phyloP scores from a whole-genome alignment of 2,329 filamentous ascomycete genomes.

The Aspergillus awamori region DNA sequence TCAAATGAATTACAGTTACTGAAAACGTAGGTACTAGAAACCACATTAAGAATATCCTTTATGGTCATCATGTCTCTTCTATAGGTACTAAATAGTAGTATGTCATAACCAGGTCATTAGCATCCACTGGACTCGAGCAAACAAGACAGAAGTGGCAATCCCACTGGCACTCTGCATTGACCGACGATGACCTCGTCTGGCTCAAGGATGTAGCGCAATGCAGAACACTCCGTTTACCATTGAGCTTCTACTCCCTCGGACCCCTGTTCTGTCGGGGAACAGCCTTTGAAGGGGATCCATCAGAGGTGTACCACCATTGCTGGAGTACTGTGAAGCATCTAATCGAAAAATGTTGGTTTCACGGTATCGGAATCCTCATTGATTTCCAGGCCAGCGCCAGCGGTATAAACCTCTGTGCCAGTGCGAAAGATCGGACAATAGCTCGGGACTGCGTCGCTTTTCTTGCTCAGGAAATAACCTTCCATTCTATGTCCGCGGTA shows the following conservation, averaged over 20 bases:
- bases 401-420: slow-evolving; percentile 61
- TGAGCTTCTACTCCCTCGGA: slow-evolving; percentile 62
- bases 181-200: slow-evolving; percentile 57
- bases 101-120: slow-evolving; percentile 40
- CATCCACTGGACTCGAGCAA: slow-evolving; percentile 51
- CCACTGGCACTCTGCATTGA: slow-evolving; percentile 57
- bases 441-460: slow-evolving; percentile 54
- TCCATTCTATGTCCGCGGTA: slow-evolving; percentile 48
- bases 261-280: slow-evolving; percentile 54
- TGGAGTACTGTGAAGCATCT: slow-evolving; percentile 56
- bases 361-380: slow-evolving; percentile 60
- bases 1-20: slow-evolving; percentile 58
- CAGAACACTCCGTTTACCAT: slow-evolving; percentile 62
- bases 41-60: no score
- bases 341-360: slow-evolving; percentile 47
- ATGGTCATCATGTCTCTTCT: no score
- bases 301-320: slow-evolving; percentile 55
- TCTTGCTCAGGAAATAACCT: slow-evolving; percentile 52
- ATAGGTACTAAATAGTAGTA: neutral
- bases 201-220: slow-evolving; percentile 56
- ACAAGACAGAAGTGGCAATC: slow-evolving; percentile 56
- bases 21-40: slow-evolving; percentile 35
- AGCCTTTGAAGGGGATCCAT: slow-evolving; percentile 52
- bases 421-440: slow-evolving; percentile 46
- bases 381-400: slow-evolving; percentile 63